A percentile compares a stretch with the other conserved stretches of the same genome.
Evolutionary conservation across 2,329 filamentous ascomycete genomes (phyloP).

Genomic region (Grosmannia clavigera): DNA sequence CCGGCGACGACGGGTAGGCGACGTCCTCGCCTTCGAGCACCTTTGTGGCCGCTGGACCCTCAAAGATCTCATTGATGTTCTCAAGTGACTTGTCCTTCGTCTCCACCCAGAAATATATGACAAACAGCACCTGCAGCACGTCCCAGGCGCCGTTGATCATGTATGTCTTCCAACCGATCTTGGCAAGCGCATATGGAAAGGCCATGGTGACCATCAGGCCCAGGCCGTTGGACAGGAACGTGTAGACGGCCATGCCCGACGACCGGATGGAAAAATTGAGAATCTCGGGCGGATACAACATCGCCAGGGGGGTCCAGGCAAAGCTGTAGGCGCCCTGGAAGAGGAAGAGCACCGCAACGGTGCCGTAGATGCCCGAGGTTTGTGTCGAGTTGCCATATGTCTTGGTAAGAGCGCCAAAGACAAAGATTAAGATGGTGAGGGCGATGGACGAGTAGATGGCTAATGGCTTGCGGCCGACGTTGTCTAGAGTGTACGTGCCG

Average conservation of each 20-base stretch:
- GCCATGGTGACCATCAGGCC: conserved; percentile 31
- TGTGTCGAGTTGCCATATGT: neutral
- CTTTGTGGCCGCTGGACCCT: neutral
- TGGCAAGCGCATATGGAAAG: conserved; percentile 30
- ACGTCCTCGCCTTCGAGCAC: neutral
- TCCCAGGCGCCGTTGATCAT: conserved; percentile 34
- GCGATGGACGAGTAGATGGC: neutral
- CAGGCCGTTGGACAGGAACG: conserved; percentile 27
- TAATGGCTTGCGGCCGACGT: conserved; percentile 11
- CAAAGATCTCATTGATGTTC: conserved; percentile 6
- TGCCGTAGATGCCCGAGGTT: conserved; percentile 7
- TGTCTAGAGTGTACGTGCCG: conserved; percentile 14
- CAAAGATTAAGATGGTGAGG: conserved; percentile 16
- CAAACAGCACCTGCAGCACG: conserved; percentile 24
- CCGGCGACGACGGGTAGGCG: neutral
- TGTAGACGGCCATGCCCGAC: conserved; percentile 31
- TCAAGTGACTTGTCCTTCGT: conserved; percentile 20
- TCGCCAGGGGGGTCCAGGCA: conserved; percentile 34
- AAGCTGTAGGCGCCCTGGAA: conserved; percentile 40
- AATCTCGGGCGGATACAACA: conserved; percentile 30
- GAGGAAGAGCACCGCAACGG: conserved; percentile 39
- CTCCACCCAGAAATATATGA: conserved; percentile 36
- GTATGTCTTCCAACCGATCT: conserved; percentile 38
- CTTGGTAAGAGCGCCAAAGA: conserved; percentile 21
- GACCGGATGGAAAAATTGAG: conserved; percentile 25